Evolutionary conservation across 2,329 filamentous ascomycete species (phyloP), one percentile per base, ranked within the genome.

Genomic region (Fusarium annulatum): DNA sequence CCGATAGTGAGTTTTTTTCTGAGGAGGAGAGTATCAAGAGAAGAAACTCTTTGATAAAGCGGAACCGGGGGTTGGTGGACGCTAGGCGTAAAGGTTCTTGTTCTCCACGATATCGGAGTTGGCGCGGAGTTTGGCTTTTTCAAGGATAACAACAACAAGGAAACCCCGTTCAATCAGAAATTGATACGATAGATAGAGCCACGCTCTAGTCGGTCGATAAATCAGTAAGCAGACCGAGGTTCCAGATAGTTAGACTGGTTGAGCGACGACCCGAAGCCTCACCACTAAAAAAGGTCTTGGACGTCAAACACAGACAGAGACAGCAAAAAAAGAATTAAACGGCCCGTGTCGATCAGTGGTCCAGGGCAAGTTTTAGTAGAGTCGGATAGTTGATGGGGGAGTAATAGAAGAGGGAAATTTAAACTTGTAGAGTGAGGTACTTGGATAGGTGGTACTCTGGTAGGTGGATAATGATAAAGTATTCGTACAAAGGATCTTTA

Each of bases 261-360:
- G 51, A 60, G 68, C 75, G 75, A 77, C 75, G 75, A 73, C 73
- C 75, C 75, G 75, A 67, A 67, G 53, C 63, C 63, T 58, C 64
- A 41, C 64, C 53, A 51, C 45, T 33, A 64, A 60, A 48, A 36
- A 64, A 53, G 28, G 55, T 39, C 55, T 63, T 38, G 53, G 46
- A 64, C 41, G 66, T 73, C 48, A 63, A 67, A 28, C 18, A 36
- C 23, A 58, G 30, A 49, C 30, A 48, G 14, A 36, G 41, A 36
- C 23, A 48, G 33, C 28, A 58, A 30, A 66, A 61, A 51, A 21
- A 21, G 14, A 30, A 21, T 12, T 3, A 21, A 67, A 71, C 67
- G 62, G 71, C 53, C 71, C 70, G 70, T 67, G 70, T 73, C 71
- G 71, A 73, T 73, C 71, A 67, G 55, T 61, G 64, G 46, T 49